Evolutionary conservation across 140 eudicot genomes (phyloP).

Genomic region (Bidens hawaiensis): DNA sequence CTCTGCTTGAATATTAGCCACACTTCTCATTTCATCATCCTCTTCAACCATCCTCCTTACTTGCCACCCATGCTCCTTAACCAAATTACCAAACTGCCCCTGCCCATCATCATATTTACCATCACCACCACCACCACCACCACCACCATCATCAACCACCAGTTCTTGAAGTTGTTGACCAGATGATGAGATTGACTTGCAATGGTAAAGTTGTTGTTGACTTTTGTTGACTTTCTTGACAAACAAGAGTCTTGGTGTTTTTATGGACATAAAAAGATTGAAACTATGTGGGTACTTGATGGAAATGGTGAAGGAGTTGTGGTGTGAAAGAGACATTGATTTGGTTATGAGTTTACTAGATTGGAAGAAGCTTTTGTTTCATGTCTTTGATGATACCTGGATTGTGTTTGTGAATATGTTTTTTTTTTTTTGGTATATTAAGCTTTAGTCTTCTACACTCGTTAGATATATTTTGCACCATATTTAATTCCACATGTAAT

Average conservation of each 20-base stretch:
- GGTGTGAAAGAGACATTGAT: slow-evolving; percentile 24
- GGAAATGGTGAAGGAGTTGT: slow-evolving; percentile 24
- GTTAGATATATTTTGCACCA: slow-evolving; percentile 7
- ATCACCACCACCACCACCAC: slow-evolving; percentile 13
- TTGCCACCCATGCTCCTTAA: slow-evolving; percentile 64
- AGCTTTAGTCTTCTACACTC: neutral
- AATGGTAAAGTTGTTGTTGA: slow-evolving; percentile 18
- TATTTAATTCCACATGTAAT: neutral
- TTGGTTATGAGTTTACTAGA: slow-evolving; percentile 9
- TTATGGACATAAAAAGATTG: slow-evolving; percentile 25
- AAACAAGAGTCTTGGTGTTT: slow-evolving; percentile 13
- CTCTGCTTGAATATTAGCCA: slow-evolving; percentile 82
- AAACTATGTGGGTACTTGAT: slow-evolving; percentile 20
- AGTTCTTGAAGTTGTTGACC: slow-evolving; percentile 27
- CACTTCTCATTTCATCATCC: slow-evolving; percentile 68
- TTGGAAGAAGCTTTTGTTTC: neutral
- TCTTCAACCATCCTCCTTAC: slow-evolving; percentile 82
- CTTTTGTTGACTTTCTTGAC: slow-evolving; percentile 27
- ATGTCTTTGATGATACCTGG: slow-evolving; percentile 10
- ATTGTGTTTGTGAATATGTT: neutral
- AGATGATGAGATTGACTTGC: slow-evolving; percentile 26
- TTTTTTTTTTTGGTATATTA: neutral
- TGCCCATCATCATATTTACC: slow-evolving; percentile 20
- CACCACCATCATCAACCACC: slow-evolving; percentile 14
- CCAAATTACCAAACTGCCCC: slow-evolving; percentile 49